Conservation (phyloP, 176 grass and related monocot genomes). For the Melocanna baccifera region DNA sequence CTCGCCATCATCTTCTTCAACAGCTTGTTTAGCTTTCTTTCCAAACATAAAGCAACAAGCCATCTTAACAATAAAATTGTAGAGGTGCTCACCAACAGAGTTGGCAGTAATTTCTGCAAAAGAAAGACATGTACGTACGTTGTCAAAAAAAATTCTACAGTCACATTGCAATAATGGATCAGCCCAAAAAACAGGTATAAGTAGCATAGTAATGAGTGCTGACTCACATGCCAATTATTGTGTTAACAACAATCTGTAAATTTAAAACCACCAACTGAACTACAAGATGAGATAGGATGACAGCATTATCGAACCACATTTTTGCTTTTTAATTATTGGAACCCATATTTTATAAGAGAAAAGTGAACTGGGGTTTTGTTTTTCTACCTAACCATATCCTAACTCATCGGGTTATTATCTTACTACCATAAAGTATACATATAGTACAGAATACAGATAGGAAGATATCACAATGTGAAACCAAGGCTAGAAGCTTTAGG, state of each 20-base stretch:
- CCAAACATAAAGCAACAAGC: conserved; percentile 40
- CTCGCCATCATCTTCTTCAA: conserved; percentile 43
- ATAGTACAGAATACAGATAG: neutral
- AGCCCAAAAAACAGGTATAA: neutral
- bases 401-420: neutral
- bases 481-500: neutral
- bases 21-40: neutral
- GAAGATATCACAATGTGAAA: conserved; percentile 16
- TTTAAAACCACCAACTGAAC: neutral
- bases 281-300: neutral
- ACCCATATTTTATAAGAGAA: neutral
- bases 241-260: neutral
- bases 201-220: neutral
- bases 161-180: neutral
- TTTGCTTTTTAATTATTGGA: neutral
- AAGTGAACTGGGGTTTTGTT: neutral
- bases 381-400: neutral
- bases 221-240: neutral
- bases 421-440: neutral
- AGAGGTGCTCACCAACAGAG: neutral
- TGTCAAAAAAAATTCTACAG: neutral
- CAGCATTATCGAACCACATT: neutral
- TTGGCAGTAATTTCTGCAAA: conserved; percentile 22
- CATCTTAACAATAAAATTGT: conserved; percentile 23
- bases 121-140: neutral